Conservation (phyloP, 2,329 filamentous ascomycete species). For the Aureobasidium sp. region DNA sequence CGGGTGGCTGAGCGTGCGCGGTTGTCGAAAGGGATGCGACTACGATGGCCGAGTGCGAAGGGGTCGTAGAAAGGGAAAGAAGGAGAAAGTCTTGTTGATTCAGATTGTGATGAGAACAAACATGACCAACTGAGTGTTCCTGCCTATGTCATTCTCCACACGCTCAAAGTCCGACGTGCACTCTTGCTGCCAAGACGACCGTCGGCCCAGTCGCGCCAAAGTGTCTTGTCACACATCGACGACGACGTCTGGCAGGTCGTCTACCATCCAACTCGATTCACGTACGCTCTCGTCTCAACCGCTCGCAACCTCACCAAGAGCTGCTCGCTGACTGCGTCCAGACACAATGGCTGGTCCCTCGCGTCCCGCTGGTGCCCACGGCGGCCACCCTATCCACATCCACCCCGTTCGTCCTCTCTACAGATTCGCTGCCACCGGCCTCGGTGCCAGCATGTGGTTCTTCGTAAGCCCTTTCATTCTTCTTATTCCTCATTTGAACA, state of each 20-base stretch:
- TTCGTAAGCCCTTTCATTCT: constrained; percentile 59
- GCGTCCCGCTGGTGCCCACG: constrained; percentile 31
- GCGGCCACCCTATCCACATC: constrained; percentile 49
- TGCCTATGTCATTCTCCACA: not conserved
- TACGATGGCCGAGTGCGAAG: not conserved
- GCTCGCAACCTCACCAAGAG: not conserved
- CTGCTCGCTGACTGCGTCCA: not conserved
- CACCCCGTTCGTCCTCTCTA: constrained; percentile 64
- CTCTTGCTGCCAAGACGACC: not conserved
- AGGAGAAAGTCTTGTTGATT: not conserved
- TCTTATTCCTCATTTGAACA: not conserved
- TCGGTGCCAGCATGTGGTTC: constrained; percentile 98
- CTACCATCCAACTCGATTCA: not conserved
- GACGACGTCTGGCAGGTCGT: not conserved
- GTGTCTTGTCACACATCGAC: not conserved
- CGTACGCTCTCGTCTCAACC: not conserved
- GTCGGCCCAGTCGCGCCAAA: not conserved
- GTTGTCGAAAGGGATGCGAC: not conserved
- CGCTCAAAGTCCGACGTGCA: not conserved
- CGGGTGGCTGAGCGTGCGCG: not conserved
- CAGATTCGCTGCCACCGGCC: constrained; percentile 74
- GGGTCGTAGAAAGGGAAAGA: not conserved
- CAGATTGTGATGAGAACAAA: not conserved
- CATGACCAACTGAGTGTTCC: not conserved
- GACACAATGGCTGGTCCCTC: constrained; percentile 16